Evolutionary conservation across 2,329 filamentous ascomycete species (phyloP), one percentile per base, ranked within the genome.

Genomic region (Pseudocercospora ulei): DNA sequence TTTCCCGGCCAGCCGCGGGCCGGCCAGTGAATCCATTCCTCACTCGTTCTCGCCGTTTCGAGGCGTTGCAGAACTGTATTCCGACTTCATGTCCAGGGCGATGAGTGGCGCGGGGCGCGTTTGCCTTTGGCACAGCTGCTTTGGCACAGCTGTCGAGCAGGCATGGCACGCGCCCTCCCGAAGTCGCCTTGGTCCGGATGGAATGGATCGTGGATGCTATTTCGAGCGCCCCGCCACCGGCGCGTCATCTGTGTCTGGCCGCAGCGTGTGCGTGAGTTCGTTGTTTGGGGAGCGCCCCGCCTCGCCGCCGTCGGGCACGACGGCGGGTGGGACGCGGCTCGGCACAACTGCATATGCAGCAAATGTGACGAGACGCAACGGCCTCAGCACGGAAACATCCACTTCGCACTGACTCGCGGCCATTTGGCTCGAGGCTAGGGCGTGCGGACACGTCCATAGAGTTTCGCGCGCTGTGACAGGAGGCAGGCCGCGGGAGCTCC

Each of bases 1-100:
- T n/a, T n/a, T n/a, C 28, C 28, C 19, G 28, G 28, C 28, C 17
- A 17, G 28, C 14, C 28, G 12, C 12, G 14, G 9, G 13, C 5
- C 16, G 19, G 17, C 28, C 17, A 16, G 28, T 9, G 14, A 22
- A 33, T 22, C 9, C 30, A 33, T 33, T 23, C 30, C 30, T 33
- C 18, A 20, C 30, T 22, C 30, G 30, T 33, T 33, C 30, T 33
- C 23, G 16, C 30, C 30, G 5, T 22, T 33, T 33, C 18, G 30
- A 22, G 30, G 30, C 17, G 12, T 20, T 33, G 30, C 30, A 33
- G 18, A 33, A 33, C 18, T 22, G 20, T 33, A 33, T 33, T 33
- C 30, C 30, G 23, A 33, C 30, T 33, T 33, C 30, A 33, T 19
- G 16, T 33, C 30, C 7, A 33, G 18, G 30, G 19, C 20, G 9